Evolutionary conservation across 1,284 basidiomycete genomes (phyloP).

Genomic region (Apiotrichum akiyoshidainum): DNA sequence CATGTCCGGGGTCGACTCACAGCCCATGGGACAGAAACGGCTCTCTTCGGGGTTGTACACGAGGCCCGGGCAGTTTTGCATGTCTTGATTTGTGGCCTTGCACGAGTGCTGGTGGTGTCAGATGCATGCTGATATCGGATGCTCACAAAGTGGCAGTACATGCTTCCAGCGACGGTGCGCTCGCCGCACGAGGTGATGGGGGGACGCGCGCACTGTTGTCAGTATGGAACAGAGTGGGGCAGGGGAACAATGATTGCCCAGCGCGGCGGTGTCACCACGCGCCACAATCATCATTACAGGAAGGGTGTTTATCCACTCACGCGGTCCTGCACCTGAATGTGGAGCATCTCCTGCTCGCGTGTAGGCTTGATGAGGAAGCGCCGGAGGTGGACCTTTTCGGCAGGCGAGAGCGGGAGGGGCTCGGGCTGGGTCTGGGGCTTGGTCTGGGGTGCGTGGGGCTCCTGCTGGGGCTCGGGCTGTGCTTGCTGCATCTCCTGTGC

Average conservation of each 20-base stretch:
- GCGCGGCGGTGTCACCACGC: neutral
- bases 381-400: too few relatives aligned
- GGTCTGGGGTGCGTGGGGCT: too few relatives aligned
- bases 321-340: too few relatives aligned
- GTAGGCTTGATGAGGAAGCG: too few relatives aligned
- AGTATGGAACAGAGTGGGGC: neutral
- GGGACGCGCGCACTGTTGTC: neutral
- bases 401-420: too few relatives aligned
- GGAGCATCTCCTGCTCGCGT: too few relatives aligned
- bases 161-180: neutral
- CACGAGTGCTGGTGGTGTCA: constrained; percentile 13
- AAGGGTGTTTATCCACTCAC: too few relatives aligned
- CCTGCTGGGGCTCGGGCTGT: neutral
- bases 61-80: neutral
- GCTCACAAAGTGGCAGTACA: constrained; percentile 23
- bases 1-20: constrained; percentile 19
- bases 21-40: constrained; percentile 22
- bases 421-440: too few relatives aligned
- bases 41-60: constrained; percentile 12
- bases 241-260: too few relatives aligned
- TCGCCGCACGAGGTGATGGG: neutral
- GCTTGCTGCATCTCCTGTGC: neutral
- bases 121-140: neutral
- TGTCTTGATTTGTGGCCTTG: constrained; percentile 17
- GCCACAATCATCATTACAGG: too few relatives aligned